Percentiles rank a stretch among this genome's conserved stretches.
phyloP scores from a whole-genome alignment of 2,329 filamentous ascomycete genomes.

The Meredithiella fracta region DNA sequence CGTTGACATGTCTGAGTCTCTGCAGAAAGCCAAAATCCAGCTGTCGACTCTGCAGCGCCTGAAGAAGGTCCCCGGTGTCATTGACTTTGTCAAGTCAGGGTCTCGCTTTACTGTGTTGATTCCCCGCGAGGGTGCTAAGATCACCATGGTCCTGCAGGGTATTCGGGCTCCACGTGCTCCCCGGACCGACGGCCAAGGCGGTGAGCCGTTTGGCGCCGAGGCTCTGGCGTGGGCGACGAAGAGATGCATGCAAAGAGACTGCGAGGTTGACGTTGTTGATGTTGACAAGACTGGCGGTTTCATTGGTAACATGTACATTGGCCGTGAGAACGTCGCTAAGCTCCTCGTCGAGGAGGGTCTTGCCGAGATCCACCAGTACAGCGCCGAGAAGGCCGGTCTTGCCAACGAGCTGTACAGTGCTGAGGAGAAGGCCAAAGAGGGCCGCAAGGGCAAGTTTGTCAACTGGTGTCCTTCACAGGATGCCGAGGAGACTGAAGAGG shows the following conservation, averaged over 20 bases:
- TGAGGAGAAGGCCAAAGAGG: slow-evolving; percentile 79
- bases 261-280: slow-evolving; percentile 87
- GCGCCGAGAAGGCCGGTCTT: slow-evolving; percentile 87
- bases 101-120: slow-evolving; percentile 86
- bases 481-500: slow-evolving; percentile 33
- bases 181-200: slow-evolving; percentile 54
- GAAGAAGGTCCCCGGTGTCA: slow-evolving; percentile 79
- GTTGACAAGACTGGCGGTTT: slow-evolving; percentile 95
- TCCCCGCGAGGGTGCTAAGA: slow-evolving; percentile 80
- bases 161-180: slow-evolving; percentile 83
- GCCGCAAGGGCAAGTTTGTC: slow-evolving; percentile 74
- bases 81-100: slow-evolving; percentile 96
- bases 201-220: slow-evolving; percentile 89
- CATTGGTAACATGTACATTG: slow-evolving; percentile 85
- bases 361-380: slow-evolving; percentile 83
- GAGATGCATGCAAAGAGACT: slow-evolving; percentile 82
- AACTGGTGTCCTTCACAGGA: slow-evolving; percentile 89
- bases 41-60: slow-evolving; percentile 74
- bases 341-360: slow-evolving; percentile 83
- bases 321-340: slow-evolving; percentile 92
- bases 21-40: slow-evolving; percentile 93
- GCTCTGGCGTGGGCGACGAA: slow-evolving; percentile 81
- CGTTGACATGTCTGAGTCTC: slow-evolving; percentile 75
- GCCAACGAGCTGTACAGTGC: slow-evolving; percentile 73
- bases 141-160: slow-evolving; percentile 86